Conservation (phyloP, 495 filamentous ascomycete species). For the Durotheca rogersii region DNA sequence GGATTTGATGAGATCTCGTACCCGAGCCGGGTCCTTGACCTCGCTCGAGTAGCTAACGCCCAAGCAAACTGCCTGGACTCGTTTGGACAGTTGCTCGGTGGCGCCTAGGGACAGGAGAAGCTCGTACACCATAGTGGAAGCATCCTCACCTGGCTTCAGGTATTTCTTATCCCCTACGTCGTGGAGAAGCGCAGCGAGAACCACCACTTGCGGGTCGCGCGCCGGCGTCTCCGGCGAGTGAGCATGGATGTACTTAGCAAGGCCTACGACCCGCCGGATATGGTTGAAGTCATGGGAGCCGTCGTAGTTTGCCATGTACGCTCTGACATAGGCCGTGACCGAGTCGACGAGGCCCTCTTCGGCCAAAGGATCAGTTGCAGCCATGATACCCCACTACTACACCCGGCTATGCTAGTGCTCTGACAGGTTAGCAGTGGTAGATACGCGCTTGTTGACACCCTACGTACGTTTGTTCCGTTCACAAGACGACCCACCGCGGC, state of each 20-base stretch:
- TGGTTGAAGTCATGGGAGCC: slow-evolving; percentile 83
- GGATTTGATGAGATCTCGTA: slow-evolving; percentile 52
- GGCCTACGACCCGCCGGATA: slow-evolving; percentile 72
- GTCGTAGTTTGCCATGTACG: slow-evolving; percentile 81
- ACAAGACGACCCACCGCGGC: slow-evolving; percentile 11
- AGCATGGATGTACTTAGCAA: slow-evolving; percentile 62
- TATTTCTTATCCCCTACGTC: slow-evolving; percentile 91
- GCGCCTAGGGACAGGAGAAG: slow-evolving; percentile 61
- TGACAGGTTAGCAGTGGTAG: slow-evolving; percentile 23
- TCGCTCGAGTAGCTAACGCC: slow-evolving; percentile 81
- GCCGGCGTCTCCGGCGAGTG: slow-evolving; percentile 41
- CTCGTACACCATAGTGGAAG: slow-evolving; percentile 54
- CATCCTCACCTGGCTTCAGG: slow-evolving; percentile 50
- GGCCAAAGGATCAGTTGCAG: slow-evolving; percentile 32
- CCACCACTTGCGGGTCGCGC: slow-evolving; percentile 57
- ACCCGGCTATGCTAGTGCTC: slow-evolving; percentile 24
- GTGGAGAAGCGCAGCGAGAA: slow-evolving; percentile 77
- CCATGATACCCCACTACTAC: slow-evolving; percentile 19
- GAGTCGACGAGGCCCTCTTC: slow-evolving; percentile 46
- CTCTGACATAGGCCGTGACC: slow-evolving; percentile 59
- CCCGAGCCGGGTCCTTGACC: slow-evolving; percentile 54
- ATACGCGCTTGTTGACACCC: slow-evolving; percentile 31
- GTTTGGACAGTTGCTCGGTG: slow-evolving; percentile 53
- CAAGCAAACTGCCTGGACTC: slow-evolving; percentile 67
- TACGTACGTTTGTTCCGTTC: slow-evolving; percentile 15